Base-by-base conservation (phyloP, 345 rosid genomes). In the Corchorus capsularis region DNA sequence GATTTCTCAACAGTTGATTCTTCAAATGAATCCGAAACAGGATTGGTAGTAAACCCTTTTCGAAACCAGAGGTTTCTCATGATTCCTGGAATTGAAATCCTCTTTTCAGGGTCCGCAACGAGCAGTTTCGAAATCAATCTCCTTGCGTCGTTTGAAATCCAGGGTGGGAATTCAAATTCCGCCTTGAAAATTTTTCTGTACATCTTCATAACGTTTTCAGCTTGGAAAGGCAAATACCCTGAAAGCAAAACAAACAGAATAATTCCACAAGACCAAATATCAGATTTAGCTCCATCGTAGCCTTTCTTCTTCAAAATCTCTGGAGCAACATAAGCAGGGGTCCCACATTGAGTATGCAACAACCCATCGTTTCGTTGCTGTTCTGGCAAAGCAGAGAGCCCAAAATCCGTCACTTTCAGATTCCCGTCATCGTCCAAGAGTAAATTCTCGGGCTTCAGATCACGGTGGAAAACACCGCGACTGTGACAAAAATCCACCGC, bases 401-500 rank as follows among this genome's bases (percentile, higher is more conserved):
- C 83, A 6, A 81, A 81, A 77, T 81, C 83, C 14, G 83, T 46
- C 32, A 81, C 73, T 57, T 77, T 81, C 22, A 81, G 59, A 56
- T 81, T 72, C 53, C 54, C 81, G 35, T 81, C 53, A 46, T 77
- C 83, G 69, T 81, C 80, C 72, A 81, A 37, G 11, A 81, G 70
- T 49, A 77, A 54, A 54, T 81, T 81, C 45, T 81, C 83, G 0
- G 83, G 83, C 75, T 81, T 81, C 57, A 81, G 19, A 55, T 81
- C 83, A 13, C 83, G 80, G n/a, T 81, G 83, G 35, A 60, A 77
- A 14, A 81, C 83, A 4, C 83, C 83, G 13, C 83, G 70, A 73
- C 83, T 81, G 32, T 81, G 83, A 53, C 83, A 81, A 45, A 76
- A 80, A 12, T 80, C 80, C 34, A 80, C 77, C 0, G 80, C 63